Evolutionary conservation across 2,329 filamentous ascomycete genomes (phyloP).

Genomic region (Curvularia spicifera): DNA sequence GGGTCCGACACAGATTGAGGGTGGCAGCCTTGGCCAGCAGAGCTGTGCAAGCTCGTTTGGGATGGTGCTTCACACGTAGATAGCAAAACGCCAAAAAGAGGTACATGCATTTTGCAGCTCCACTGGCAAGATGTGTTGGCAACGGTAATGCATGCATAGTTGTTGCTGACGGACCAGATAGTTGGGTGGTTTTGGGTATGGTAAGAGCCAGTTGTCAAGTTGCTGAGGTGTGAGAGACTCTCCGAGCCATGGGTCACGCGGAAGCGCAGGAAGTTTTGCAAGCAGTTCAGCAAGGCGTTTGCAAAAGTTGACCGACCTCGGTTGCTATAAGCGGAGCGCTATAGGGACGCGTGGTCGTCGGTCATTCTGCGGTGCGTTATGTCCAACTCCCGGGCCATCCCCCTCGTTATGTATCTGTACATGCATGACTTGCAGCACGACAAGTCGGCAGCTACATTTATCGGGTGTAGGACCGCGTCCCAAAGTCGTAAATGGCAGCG

Average conservation of each 20-base stretch:
- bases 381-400: slow-evolving; percentile 4
- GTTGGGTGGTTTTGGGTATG: background rate
- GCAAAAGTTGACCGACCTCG: background rate
- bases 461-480: slow-evolving; percentile 1
- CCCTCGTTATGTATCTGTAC: slow-evolving; percentile 6
- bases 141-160: background rate
- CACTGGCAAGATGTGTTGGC: slow-evolving; percentile 2
- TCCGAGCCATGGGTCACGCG: background rate
- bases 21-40: background rate
- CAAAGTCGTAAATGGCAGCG: background rate
- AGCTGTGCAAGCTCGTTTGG: background rate
- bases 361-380: slow-evolving; percentile 9
- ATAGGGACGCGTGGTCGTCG: slow-evolving; percentile 15
- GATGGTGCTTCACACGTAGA: slow-evolving; percentile 1
- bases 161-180: background rate
- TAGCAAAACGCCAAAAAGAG: background rate
- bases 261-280: background rate
- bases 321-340: slow-evolving; percentile 7
- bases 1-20: background rate
- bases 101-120: slow-evolving; percentile 2
- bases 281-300: background rate
- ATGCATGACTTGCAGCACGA: slow-evolving; percentile 12
- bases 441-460: background rate
- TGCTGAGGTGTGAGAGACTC: background rate
- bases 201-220: background rate